Evolutionary conservation across 2,329 filamentous ascomycete genomes (phyloP), one percentile per base, ranked within the genome.

Genomic region (Neopestalotiopsis rosae): DNA sequence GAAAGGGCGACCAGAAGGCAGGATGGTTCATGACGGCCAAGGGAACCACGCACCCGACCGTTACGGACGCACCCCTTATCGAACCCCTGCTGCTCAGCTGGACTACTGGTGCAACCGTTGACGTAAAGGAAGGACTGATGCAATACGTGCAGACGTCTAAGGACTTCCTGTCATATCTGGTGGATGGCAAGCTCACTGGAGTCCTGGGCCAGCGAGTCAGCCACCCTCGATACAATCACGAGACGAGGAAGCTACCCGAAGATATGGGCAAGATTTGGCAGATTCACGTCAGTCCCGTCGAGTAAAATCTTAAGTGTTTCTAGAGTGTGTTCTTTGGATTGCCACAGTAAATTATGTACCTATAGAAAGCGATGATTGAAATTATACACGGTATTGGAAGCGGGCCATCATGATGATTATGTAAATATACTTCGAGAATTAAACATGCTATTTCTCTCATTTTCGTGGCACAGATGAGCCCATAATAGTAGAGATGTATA

Each of bases 51-150:
- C 90, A 92, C 73, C 89, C 90, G 0, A 88, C 86, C 10, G 87
- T 91, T 24, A 91, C 90, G 0, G 90, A 92, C 74, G 90, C 90
- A 17, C 89, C 90, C 0, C 81, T 92, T 2, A 84, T 92, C 7
- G 86, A 91, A 70, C 90, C 90, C 0, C 79, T 86, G 65, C 79
- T 92, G 34, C 81, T 92, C 59, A 84, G 86, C 68, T 87, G 88
- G 81, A 88, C 88, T 0, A 91, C 90, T 0, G 88, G 89, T 0
- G 87, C 90, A 0, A 86, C 82, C 1, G 84, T 91, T n/a, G 80
- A 89, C 67, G 86, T 86, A 1, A 82, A 81, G 58, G 83, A 88
- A 68, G 90, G 88, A 0, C 76, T 92, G 57, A 76, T 80, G 38
- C 85, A 91, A 77, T 92, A 92, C 72, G 88, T 91, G 34, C 82